phyloP scores from a whole-genome alignment of 805 yeast genomes.

The Kazachstania martiniae region DNA sequence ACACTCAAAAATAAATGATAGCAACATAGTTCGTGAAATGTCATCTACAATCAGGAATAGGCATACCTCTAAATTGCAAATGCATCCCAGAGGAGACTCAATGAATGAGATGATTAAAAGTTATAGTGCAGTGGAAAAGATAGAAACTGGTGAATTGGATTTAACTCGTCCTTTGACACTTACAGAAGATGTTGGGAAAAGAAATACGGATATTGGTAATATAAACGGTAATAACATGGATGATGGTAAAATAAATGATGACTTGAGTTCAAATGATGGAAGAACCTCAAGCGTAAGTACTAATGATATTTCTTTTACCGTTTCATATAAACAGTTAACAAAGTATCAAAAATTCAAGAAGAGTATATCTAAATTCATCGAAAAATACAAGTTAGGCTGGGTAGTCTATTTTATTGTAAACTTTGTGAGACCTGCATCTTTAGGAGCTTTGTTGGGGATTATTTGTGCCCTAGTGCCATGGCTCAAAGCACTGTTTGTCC shows the following conservation, averaged over 20 bases:
- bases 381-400: conserved; percentile 25
- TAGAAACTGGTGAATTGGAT: conserved; percentile 25
- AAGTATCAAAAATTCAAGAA: conserved; percentile 7
- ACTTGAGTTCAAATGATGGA: neutral
- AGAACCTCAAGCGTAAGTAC: neutral
- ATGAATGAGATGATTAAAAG: conserved; percentile 28
- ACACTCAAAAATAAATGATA: neutral
- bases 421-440: conserved; percentile 59
- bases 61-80: neutral
- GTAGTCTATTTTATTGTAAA: conserved; percentile 34
- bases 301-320: neutral
- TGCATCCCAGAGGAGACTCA: conserved; percentile 1
- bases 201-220: conserved; percentile 7
- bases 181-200: conserved; percentile 21
- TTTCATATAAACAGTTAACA: neutral
- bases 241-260: neutral
- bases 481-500: conserved; percentile 57
- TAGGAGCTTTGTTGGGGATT: conserved; percentile 56
- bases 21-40: neutral
- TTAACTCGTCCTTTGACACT: conserved; percentile 22
- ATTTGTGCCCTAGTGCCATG: conserved; percentile 80
- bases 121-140: conserved; percentile 27
- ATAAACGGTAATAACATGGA: conserved; percentile 1
- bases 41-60: neutral
- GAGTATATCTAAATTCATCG: conserved; percentile 16